Evolutionary conservation across 2,329 filamentous ascomycete genomes (phyloP), one percentile per base, ranked within the genome.

Genomic region (Trichoderma asperellum): DNA sequence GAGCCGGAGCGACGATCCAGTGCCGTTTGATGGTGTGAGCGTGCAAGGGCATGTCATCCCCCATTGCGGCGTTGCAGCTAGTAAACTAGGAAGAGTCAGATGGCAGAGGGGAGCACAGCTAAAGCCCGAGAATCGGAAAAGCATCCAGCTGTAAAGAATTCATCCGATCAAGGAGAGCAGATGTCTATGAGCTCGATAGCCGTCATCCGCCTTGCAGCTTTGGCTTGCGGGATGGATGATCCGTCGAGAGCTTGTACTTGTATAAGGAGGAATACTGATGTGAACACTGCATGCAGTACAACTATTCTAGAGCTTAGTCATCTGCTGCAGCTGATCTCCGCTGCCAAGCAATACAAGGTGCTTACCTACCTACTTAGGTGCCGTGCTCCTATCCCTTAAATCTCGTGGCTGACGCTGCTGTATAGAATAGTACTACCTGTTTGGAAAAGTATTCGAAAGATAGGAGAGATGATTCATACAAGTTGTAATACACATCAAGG

Each of bases 101-200:
- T 37, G 47, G 58, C 32, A 29, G 35, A 49, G 27, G 12, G 43
- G 40, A 21, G 47, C 58, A 8, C 32, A 32, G 32, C 47, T 60
- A 24, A 27, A 21, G 35, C 58, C 58, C 58, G 47, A 10, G 47
- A 62, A 18, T 53, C 60, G 60, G 60, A 62, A 62, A 62, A 62
- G 60, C 60, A 62, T 34, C n/a, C 29, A 53, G 60, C 52, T 21
- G 18, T 34, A 27, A 11, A 16, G 18, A 37, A 40, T 32, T 49
- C 18, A 49, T 49, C 21, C 47, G n/a, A 0, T 12, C n/a, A n/a
- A 7, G 47, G 12, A 8, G 47, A 24, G n/a, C 10, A 12, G 7
- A 49, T 49, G n/a, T 11, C 40, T 14, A 24, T 10, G n/a, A 21
- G 16, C 18, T 49, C 21, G 47, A 24, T 49, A 62, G 12, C 47